Conservation (phyloP, 129 eudicot species). For the Mikania micrantha region DNA sequence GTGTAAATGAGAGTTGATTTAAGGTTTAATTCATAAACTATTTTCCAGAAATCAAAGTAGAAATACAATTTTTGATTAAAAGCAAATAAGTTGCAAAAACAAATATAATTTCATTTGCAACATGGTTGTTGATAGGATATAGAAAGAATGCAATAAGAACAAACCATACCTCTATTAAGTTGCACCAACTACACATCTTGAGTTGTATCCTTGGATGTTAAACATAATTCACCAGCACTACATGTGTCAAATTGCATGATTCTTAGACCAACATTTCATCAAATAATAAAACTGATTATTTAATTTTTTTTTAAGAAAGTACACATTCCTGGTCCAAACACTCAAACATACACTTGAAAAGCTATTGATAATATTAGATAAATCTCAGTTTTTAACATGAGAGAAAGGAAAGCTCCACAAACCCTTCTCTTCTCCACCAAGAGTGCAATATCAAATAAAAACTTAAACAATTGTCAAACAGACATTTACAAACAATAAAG, state of each 20-base stretch:
- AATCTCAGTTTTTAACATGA: not conserved
- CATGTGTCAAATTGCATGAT: not conserved
- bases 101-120: too few species aligned
- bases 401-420: not conserved
- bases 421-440: not conserved
- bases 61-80: too few species aligned
- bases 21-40: too few species aligned
- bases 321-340: not conserved
- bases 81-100: too few species aligned
- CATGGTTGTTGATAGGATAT: too few species aligned
- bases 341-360: not conserved
- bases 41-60: too few species aligned
- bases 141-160: too few species aligned
- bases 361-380: not conserved
- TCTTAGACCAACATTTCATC: not conserved
- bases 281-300: not conserved
- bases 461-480: not conserved
- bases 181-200: too few species aligned
- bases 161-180: too few species aligned
- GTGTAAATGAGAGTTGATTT: too few species aligned
- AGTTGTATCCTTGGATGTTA: not conserved
- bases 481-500: not conserved
- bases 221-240: constrained; percentile 1
- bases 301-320: not conserved
- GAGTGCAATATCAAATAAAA: not conserved